Conservation (phyloP, 257 asterid genomes). For the Lantana camara region DNA sequence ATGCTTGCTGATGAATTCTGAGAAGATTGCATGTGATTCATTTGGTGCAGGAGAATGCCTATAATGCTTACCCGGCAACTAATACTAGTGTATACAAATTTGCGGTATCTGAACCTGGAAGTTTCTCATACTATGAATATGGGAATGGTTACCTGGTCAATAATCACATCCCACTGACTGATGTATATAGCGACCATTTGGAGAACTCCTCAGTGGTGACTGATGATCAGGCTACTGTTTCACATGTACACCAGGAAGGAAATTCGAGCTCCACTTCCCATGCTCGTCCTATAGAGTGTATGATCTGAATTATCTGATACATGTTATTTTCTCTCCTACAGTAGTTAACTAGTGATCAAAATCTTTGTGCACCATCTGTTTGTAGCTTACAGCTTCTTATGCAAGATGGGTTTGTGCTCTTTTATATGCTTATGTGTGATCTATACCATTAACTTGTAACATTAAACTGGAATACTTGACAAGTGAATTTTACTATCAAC, state of each 20-base stretch:
- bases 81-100: slow-evolving; percentile 66
- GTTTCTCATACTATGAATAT: slow-evolving; percentile 65
- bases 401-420: slow-evolving; percentile 2
- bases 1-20: background rate
- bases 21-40: slow-evolving; percentile 22
- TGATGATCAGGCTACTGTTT: slow-evolving; percentile 51
- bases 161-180: slow-evolving; percentile 42
- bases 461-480: background rate
- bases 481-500: background rate
- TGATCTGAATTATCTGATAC: slow-evolving; percentile 49
- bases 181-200: slow-evolving; percentile 47
- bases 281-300: slow-evolving; percentile 64
- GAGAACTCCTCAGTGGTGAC: slow-evolving; percentile 44
- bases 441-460: background rate
- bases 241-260: slow-evolving; percentile 43
- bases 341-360: background rate
- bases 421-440: slow-evolving; percentile 9
- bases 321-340: slow-evolving; percentile 1
- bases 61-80: slow-evolving; percentile 56
- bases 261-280: slow-evolving; percentile 45
- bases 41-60: slow-evolving; percentile 62
- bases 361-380: background rate
- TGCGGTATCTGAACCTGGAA: slow-evolving; percentile 72
- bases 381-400: slow-evolving; percentile 14
- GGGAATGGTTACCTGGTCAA: slow-evolving; percentile 58